Conservation (phyloP, 306 rosid species). For the Gillenia trifoliata region DNA sequence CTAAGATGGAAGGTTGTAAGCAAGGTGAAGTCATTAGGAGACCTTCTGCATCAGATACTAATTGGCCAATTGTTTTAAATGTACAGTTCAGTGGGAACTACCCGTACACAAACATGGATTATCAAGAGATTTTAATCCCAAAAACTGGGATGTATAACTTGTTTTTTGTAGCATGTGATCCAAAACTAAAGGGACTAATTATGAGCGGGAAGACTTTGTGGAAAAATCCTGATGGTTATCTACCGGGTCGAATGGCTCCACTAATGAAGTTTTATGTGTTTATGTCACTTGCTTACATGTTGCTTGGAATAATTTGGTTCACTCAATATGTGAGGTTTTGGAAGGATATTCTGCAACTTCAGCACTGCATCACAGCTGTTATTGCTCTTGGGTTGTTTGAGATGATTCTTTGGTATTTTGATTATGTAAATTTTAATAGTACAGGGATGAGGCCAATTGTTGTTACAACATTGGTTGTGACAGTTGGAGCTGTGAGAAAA, state of each 20-base stretch:
- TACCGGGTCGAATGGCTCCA: conserved; percentile 96
- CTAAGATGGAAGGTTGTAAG: conserved; percentile 85
- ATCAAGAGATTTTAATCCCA: conserved; percentile 39
- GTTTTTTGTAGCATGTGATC: conserved; percentile 88
- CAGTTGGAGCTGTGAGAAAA: conserved; percentile 77
- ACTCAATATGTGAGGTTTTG: conserved; percentile 85
- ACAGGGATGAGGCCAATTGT: conserved; percentile 76
- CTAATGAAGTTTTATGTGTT: conserved; percentile 69
- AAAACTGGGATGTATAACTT: conserved; percentile 95
- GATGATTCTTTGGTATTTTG: conserved; percentile 93
- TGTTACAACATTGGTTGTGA: conserved; percentile 87
- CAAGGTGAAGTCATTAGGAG: conserved; percentile 88
- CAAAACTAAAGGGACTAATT: conserved; percentile 66
- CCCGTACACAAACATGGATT: conserved; percentile 30
- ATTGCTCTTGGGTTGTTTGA: conserved; percentile 86
- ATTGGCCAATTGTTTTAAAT: conserved; percentile 74
- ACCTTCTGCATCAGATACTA: conserved; percentile 63
- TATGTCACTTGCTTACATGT: conserved; percentile 61
- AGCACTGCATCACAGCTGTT: conserved; percentile 80
- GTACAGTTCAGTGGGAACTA: conserved; percentile 44
- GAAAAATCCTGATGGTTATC: conserved; percentile 88
- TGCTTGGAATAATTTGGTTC: conserved; percentile 70
- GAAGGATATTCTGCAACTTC: conserved; percentile 89
- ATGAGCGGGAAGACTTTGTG: conserved; percentile 89
- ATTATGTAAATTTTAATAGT: conserved; percentile 68